Evolutionary conservation across 192 early-diverging fungal genomes (phyloP).

Genomic region (Linnemannia schmuckeri): DNA sequence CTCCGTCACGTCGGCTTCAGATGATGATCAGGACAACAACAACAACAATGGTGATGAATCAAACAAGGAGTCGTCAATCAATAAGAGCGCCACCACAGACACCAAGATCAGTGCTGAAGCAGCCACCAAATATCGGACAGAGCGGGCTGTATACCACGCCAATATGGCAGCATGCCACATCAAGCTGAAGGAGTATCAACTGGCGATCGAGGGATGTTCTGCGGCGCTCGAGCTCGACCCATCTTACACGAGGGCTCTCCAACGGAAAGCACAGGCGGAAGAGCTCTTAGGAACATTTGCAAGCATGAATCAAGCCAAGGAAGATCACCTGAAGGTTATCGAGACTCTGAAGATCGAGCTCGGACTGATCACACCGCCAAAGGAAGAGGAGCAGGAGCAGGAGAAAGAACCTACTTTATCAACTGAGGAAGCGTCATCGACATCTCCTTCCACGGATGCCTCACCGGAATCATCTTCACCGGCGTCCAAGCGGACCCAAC

Average conservation of each 20-base stretch:
- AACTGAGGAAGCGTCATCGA: not conserved
- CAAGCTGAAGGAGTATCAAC: slow-evolving; percentile 51
- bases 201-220: slow-evolving; percentile 33
- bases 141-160: slow-evolving; percentile 66
- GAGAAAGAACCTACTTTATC: not conserved
- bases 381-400: not conserved
- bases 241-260: slow-evolving; percentile 69
- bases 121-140: slow-evolving; percentile 32
- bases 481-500: not conserved
- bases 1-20: not conserved
- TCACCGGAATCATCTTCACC: slow-evolving; percentile 7
- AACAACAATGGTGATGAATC: slow-evolving; percentile 32
- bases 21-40: not conserved
- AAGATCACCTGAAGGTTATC: slow-evolving; percentile 58
- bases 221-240: slow-evolving; percentile 67
- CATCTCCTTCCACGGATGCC: not conserved
- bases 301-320: slow-evolving; percentile 49
- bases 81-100: not conserved
- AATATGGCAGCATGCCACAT: slow-evolving; percentile 80
- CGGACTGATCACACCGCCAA: slow-evolving; percentile 30
- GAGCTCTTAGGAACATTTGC: slow-evolving; percentile 63
- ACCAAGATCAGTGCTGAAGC: not conserved
- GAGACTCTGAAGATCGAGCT: slow-evolving; percentile 57
- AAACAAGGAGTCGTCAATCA: not conserved
- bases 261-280: slow-evolving; percentile 73